Evolutionary conservation across 2,329 filamentous ascomycete species (phyloP), one percentile per base, ranked within the genome.

Genomic region (Ciborinia camelliae): DNA sequence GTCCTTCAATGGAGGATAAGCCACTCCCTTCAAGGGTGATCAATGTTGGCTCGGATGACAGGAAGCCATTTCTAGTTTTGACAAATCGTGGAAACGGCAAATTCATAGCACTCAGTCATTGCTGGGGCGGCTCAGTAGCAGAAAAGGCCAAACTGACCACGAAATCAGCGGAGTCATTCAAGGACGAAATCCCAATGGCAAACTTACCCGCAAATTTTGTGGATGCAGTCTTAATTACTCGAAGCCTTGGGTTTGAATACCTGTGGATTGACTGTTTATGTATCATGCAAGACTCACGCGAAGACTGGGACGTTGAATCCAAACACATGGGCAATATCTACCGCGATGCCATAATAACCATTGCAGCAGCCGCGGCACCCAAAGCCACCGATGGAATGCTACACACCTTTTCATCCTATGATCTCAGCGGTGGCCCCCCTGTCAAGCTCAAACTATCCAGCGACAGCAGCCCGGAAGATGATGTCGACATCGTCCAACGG

Each of bases 1-100:
- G 67, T 41, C 32, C 30, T 2, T 6, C 12, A 12, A 3, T 50
- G 3, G n/a, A 53, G 3, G 28, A 65, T 15, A 52, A n/a, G 5
- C 20, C 26, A 2, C 39, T 71, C 7, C 69, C 69, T 1, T 55
- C 64, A 15, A 55, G 69, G 47, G 61, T 71, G 0, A 59, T 69
- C 5, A 45, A 71, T 62, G 67, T 71, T 28, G 69, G 69, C 1
- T 61, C 66, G 0, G 59, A 66, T 1, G 15, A 3, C 6, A 2
- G 28, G 15, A 61, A 68, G 12, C 68, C 67, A 4, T 52, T 51
- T n/a, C 15, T 70, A 0, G 1, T 60, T 0, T 2, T 1, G 5
- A 50, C 57, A 15, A 1, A 37, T 20, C 1, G 23, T 3, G 26
- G 1, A 7, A 35, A 15, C 1, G 57, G 57, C 3, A 47, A 39